phyloP scores from a whole-genome alignment of 192 early-diverging fungal species.

The Podila minutissima region DNA sequence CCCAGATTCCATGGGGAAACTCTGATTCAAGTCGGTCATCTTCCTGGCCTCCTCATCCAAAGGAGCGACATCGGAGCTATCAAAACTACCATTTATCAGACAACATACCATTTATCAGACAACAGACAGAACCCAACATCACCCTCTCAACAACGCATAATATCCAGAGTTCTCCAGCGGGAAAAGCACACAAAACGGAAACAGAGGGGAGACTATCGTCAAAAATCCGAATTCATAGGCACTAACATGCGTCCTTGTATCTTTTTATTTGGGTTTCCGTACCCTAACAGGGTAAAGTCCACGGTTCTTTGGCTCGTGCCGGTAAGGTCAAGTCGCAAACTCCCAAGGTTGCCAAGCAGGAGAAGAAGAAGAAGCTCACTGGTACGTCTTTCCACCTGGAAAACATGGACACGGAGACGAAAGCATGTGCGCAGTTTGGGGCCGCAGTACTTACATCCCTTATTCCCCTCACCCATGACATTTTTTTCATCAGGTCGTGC shows the following conservation, averaged over 20 bases:
- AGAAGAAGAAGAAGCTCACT: slow-evolving; percentile 93
- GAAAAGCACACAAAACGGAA: neutral
- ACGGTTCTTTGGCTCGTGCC: slow-evolving; percentile 99
- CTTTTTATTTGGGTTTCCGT: neutral
- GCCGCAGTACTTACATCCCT: neutral
- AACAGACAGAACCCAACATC: no score
- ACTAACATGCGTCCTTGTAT: neutral
- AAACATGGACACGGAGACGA: neutral
- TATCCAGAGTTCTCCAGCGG: neutral
- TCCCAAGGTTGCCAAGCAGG: slow-evolving; percentile 97
- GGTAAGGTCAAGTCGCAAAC: slow-evolving; percentile 99
- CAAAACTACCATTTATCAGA: no score
- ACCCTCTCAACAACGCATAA: no score
- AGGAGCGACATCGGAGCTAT: no score
- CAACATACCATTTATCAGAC: no score
- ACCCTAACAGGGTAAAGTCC: slow-evolving; percentile 94
- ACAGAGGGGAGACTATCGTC: neutral
- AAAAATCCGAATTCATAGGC: neutral
- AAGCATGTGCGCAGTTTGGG: neutral
- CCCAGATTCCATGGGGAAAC: slow-evolving; percentile 17
- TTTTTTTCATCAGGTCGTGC: slow-evolving; percentile 72
- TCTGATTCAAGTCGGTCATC: slow-evolving; percentile 11
- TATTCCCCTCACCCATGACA: neutral
- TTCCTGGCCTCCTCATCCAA: neutral
- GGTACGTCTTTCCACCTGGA: slow-evolving; percentile 24